Base-by-base conservation (phyloP, 2,329 filamentous ascomycete genomes). In the Epichloe sibirici region DNA sequence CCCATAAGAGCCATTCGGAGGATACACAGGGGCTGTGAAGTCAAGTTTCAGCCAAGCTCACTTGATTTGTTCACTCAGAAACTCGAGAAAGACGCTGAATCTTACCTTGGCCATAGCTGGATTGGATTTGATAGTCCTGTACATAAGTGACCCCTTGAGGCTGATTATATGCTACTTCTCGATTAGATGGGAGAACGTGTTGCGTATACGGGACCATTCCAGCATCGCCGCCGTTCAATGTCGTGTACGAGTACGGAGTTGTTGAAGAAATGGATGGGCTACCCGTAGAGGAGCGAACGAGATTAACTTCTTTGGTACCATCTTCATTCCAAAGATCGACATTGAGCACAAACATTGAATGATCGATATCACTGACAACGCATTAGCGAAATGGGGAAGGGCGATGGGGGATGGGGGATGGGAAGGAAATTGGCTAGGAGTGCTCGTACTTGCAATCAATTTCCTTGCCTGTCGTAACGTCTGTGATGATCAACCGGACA, bases 231-330 rank as follows among this genome's bases (percentile, higher is more conserved):
- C 66, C 51, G 68, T 74, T 53, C 75, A 80, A 42, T 3, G 61
- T 53, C 15, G 63, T 81, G 63, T 88, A 95, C 1, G 88, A 88
- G 6, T 85, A 86, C 4, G 85, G 84, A 8, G 85, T 86, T 8
- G 88, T 88, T 4, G 86, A 86, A 3, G 85, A 88, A 61, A 95
- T 95, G 13, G 87, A 89, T 1, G 88, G 88, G 3, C 76, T 77
- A 28, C 79, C 81, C 55, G 81, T 82, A 1, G 76, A 79, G 49
- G 78, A 76, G 63, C 83, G 81, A 25, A 82, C 76, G 54, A 86
- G 75, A 52, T 85, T 85, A 35, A 84, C 81, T 67, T 85, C 82
- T 53, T 80, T 74, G 1, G 76, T 72, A 17, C 81, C 79, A 45
- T 82, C 78, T 58, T 85, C 82, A 48, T 81, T 83, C 72, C 82